A percentile compares a stretch with the other conserved stretches of the same genome.
Evolutionary conservation across 1,284 basidiomycete species (phyloP).

Genomic region (Caloboletus firmus): DNA sequence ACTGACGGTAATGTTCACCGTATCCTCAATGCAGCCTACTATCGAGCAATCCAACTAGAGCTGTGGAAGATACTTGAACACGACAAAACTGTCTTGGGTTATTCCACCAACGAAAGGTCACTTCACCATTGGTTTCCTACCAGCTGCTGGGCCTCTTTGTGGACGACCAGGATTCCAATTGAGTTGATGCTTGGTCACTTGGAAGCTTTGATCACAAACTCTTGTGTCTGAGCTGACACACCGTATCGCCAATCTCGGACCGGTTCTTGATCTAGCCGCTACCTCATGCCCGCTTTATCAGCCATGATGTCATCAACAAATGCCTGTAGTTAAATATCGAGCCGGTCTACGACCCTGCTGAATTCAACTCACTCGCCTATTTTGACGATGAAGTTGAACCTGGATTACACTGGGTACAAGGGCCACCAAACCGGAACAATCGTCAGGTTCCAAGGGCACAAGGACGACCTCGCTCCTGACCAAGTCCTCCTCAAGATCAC

Average conservation of each 20-base stretch:
- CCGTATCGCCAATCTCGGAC: too few species aligned
- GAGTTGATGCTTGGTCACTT: too few species aligned
- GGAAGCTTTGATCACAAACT: too few species aligned
- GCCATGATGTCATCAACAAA: not conserved
- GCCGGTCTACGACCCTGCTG: too few species aligned
- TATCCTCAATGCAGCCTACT: too few species aligned
- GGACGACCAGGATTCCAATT: too few species aligned
- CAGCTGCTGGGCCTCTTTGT: too few species aligned
- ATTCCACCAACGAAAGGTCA: too few species aligned
- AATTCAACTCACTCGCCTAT: too few species aligned
- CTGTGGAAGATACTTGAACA: not conserved
- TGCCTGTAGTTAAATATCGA: not conserved
- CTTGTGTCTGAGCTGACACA: too few species aligned
- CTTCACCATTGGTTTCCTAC: too few species aligned
- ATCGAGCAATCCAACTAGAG: not conserved
- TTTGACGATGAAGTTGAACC: constrained; percentile 19
- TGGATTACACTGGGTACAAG: constrained; percentile 34
- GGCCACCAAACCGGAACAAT: constrained; percentile 22
- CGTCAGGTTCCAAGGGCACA: constrained; percentile 16
- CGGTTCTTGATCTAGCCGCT: too few species aligned
- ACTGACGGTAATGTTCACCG: not conserved
- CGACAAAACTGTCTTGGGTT: not conserved
- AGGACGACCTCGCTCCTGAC: constrained; percentile 22
- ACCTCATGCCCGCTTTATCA: not conserved
- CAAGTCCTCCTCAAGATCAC: constrained; percentile 42